Evolutionary conservation across 1,284 basidiomycete genomes (phyloP), one percentile per base, ranked within the genome.

Genomic region (Cutaneotrichosporon daszewskae): DNA sequence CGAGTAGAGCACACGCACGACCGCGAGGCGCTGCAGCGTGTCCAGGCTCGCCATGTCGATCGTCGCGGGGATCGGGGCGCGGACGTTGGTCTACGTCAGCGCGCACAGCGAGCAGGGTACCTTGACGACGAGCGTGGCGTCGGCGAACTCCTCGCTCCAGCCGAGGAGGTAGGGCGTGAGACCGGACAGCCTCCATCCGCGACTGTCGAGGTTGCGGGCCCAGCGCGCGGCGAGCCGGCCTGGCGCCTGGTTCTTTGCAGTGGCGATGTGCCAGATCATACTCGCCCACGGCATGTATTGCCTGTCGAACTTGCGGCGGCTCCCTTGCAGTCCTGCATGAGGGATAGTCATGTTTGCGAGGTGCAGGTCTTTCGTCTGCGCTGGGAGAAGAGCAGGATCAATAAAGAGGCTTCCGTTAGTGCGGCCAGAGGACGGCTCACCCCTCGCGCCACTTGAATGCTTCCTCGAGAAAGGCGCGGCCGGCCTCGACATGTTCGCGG

Each of bases 391-490:
- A 18, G 22, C 23, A 3, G 39, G 39, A 17, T 40, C 31, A 23
- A 40, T 19, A 18, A 40, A 40, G n/a, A 40, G 31, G 4, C 39
- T 40, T 14, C 0, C 3, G 39, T 40, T 24, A 40, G 32, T 23
- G 18, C 9, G 3, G 28, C 24, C 23, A 26, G 16, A 8, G 8
- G 8, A 20, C 32, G 13, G 25, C 28, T 32, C 31, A 40, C 39
- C 39, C 39, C 31, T 40, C 39, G 23, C 39, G 39, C 22, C 39
- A 31, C 31, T 32, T 40, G 39, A 40, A 40, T 9, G 39, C 39
- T n/a, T 40, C 39, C 17, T 23, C 31, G 12, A 40, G 39, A 24
- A 32, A 40, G 16, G 20, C 22, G 20, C 39, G 20, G 14, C 39
- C 39, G 23, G 13, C 16, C 39, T 40, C 39, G 13, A 40, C 12